phyloP scores from a whole-genome alignment of 352 stramenopile species.

The Phytopythium vexans region DNA sequence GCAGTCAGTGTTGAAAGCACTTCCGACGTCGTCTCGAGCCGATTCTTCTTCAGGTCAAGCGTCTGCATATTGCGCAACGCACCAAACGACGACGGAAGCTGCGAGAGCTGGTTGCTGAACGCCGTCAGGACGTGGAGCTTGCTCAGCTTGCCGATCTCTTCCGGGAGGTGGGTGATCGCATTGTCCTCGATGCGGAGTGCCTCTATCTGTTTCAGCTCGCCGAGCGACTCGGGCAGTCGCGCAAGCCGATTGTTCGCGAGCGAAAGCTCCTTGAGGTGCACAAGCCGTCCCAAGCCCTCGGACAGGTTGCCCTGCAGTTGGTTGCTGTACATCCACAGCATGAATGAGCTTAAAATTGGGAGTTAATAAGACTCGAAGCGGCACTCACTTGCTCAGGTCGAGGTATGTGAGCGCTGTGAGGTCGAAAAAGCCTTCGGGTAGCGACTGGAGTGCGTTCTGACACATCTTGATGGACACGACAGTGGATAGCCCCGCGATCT shows the following conservation, averaged over 20 bases:
- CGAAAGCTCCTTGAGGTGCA: slow-evolving; percentile 58
- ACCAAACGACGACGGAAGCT: slow-evolving; percentile 42
- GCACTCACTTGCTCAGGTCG: slow-evolving; percentile 67
- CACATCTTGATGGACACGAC: slow-evolving; percentile 65
- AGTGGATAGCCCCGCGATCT: slow-evolving; percentile 46
- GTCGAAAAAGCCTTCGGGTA: slow-evolving; percentile 67
- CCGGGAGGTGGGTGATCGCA: slow-evolving; percentile 35
- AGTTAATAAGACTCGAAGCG: background rate
- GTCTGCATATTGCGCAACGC: slow-evolving; percentile 51
- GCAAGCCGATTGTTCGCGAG: slow-evolving; percentile 62
- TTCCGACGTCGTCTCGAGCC: slow-evolving; percentile 39
- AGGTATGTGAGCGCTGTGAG: slow-evolving; percentile 59
- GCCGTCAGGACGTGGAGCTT: slow-evolving; percentile 60
- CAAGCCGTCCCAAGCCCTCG: slow-evolving; percentile 40
- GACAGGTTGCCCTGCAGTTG: slow-evolving; percentile 51
- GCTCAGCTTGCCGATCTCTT: slow-evolving; percentile 44
- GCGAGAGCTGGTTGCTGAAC: slow-evolving; percentile 57
- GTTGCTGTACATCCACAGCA: slow-evolving; percentile 36
- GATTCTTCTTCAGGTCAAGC: slow-evolving; percentile 80
- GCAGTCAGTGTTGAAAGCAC: slow-evolving; percentile 32
- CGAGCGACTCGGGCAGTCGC: slow-evolving; percentile 49
- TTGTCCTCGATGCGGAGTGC: slow-evolving; percentile 68
- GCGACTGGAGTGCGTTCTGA: slow-evolving; percentile 54
- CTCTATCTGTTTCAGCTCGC: slow-evolving; percentile 46
- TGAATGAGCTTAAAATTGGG: background rate